A percentile compares a stretch with the other conserved stretches of the same genome.
Evolutionary conservation across 768 basidiomycete genomes (phyloP).

Genomic region (Amanita muscaria): DNA sequence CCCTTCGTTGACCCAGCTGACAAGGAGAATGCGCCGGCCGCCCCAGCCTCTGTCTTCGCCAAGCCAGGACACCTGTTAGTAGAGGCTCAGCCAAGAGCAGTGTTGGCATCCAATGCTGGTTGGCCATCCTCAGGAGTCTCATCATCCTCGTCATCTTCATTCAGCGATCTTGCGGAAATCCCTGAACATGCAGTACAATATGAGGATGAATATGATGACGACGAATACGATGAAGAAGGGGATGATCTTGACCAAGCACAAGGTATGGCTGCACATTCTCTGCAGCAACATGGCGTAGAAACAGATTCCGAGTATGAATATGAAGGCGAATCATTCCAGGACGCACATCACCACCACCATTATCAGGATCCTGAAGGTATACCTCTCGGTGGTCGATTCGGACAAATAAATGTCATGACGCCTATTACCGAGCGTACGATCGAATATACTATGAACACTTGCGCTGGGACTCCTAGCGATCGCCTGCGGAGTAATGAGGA

Average conservation of each 20-base stretch:
- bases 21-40: slow-evolving; percentile 14
- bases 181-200: slow-evolving; percentile 18
- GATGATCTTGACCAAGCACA: slow-evolving; percentile 3
- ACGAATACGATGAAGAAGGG: slow-evolving; percentile 17
- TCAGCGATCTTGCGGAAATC: slow-evolving; percentile 8
- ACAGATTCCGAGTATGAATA: slow-evolving; percentile 22
- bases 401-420: slow-evolving; percentile 88
- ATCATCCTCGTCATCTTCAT: slow-evolving; percentile 7
- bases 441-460: slow-evolving; percentile 67
- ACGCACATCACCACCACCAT: slow-evolving; percentile 7
- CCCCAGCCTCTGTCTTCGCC: slow-evolving; percentile 16
- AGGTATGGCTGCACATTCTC: background rate
- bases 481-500: slow-evolving; percentile 17
- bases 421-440: slow-evolving; percentile 93
- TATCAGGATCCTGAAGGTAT: slow-evolving; percentile 18
- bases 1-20: slow-evolving; percentile 22
- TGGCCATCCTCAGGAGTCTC: slow-evolving; percentile 6
- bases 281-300: slow-evolving; percentile 2
- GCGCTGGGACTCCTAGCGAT: slow-evolving; percentile 36
- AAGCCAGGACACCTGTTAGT: background rate
- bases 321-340: slow-evolving; percentile 31
- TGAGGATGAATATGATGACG: slow-evolving; percentile 23
- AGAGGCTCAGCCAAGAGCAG: slow-evolving; percentile 5
- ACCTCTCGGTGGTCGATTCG: slow-evolving; percentile 69
- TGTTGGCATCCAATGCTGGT: slow-evolving; percentile 1